These are phyloP conservation scores for Phytophthora citricola DNA, from an alignment of 352 stramenopile genomes.

Conservation along the genomic window DNA sequence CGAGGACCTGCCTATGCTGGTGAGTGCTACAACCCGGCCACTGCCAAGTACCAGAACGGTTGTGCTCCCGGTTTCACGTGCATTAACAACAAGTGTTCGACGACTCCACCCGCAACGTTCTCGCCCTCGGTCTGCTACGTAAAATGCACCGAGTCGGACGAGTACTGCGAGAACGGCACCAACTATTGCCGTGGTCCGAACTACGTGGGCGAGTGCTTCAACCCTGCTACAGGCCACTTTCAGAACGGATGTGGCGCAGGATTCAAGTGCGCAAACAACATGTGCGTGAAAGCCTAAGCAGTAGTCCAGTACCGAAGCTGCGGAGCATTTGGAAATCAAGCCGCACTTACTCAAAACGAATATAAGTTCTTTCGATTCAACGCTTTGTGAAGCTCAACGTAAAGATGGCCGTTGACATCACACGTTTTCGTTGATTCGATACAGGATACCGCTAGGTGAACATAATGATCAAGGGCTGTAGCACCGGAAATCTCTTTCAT, in stretches of 20 bases:
- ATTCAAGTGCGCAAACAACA: slow-evolving; percentile 34
- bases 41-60: slow-evolving; percentile 33
- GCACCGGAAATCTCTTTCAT: too few species aligned
- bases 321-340: slow-evolving; percentile 2
- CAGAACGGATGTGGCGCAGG: slow-evolving; percentile 33
- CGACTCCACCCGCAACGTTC: slow-evolving; percentile 29
- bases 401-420: too few species aligned
- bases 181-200: slow-evolving; percentile 28
- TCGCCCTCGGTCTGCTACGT: slow-evolving; percentile 31
- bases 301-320: slow-evolving; percentile 23
- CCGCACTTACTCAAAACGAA: slow-evolving; percentile 18
- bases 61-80: slow-evolving; percentile 41
- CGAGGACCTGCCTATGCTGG: slow-evolving; percentile 20
- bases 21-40: slow-evolving; percentile 44
- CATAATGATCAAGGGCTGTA: too few species aligned
- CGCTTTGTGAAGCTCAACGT: too few species aligned
- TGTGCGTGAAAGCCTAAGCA: slow-evolving; percentile 37
- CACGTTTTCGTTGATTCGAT: too few species aligned
- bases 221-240: slow-evolving; percentile 32
- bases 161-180: slow-evolving; percentile 42
- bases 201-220: slow-evolving; percentile 37
- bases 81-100: slow-evolving; percentile 39
- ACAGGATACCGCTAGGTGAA: too few species aligned
- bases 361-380: too few species aligned
- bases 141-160: slow-evolving; percentile 25